Evolutionary conservation across 73 alveolate species (phyloP), one percentile per base, ranked within the genome.

Genomic region (Loxodes magnus): DNA sequence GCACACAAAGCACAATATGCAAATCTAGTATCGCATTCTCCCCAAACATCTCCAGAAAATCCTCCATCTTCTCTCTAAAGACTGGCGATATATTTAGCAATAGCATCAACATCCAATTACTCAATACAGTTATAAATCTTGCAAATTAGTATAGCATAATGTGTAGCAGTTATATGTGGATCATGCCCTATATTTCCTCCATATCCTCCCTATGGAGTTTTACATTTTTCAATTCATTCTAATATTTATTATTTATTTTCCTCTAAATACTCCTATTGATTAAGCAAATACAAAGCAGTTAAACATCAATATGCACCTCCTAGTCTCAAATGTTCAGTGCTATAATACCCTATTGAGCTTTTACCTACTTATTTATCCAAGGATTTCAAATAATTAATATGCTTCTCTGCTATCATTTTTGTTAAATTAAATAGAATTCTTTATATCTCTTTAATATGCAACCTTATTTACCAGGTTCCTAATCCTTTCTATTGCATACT

Each of bases 301-400:
- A 82, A 64, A 30, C 95, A 83, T 97, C 97, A 91, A 59, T 76
- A 91, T 49, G 88, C 92, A 12, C 96, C 97, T 23, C 94, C 85
- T 51, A 87, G 67, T 52, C 94, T 78, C 43, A 91, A 63, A 57
- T 90, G 98, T 42, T 90, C 98, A 23, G 82, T 74, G 2, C 86
- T 72, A 43, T 56, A 84, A 42, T 51, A 61, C 6, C 93, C 93
- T 12, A 84, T 84, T 5, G 89, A 75, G 64, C 69, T 58, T 29
- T 51, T 27, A 43, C 76, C 94, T 0, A 56, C 20, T 9, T 88
- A 63, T 52, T 53, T 51, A 42, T 81, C 94, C 4, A 81, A 51
- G 22, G 30, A 22, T 12, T 54, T 58, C n/a, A 81, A 63, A 41
- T 67, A 74, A 5, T 16, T 35, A 17, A 36, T 43, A 51, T 81